Percentiles rank a stretch among this genome's conserved stretches.
phyloP scores from a whole-genome alignment of 129 eudicot genomes.

The Flaveria trinervia region DNA sequence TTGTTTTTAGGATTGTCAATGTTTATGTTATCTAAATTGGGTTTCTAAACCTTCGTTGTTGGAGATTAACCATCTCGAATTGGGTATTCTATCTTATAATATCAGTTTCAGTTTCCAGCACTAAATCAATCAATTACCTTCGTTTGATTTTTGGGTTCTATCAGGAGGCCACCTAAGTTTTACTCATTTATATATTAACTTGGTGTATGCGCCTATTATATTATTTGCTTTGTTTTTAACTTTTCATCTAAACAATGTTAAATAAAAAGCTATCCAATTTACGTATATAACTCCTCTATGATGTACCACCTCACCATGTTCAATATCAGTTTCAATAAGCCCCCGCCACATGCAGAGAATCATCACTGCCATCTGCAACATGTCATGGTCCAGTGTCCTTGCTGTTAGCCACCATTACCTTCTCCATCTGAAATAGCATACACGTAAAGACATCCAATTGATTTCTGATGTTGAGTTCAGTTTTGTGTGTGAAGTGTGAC shows the following conservation, averaged over 20 bases:
- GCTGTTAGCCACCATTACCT: neutral
- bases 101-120: no score
- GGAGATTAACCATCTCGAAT: no score
- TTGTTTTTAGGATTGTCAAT: no score
- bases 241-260: no score
- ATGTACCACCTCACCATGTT: neutral
- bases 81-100: no score
- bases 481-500: neutral
- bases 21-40: no score
- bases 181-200: neutral
- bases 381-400: neutral
- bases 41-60: no score
- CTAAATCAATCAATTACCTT: no score
- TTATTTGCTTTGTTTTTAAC: no score
- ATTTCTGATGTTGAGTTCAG: neutral
- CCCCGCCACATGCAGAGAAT: neutral
- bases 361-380: neutral
- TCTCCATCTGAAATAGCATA: neutral
- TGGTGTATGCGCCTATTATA: neutral
- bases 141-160: no score
- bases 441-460: neutral
- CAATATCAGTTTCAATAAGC: neutral
- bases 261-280: neutral
- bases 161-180: no score
- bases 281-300: neutral